Base-by-base conservation (phyloP, 306 rosid species). In the Vigna mungo region DNA sequence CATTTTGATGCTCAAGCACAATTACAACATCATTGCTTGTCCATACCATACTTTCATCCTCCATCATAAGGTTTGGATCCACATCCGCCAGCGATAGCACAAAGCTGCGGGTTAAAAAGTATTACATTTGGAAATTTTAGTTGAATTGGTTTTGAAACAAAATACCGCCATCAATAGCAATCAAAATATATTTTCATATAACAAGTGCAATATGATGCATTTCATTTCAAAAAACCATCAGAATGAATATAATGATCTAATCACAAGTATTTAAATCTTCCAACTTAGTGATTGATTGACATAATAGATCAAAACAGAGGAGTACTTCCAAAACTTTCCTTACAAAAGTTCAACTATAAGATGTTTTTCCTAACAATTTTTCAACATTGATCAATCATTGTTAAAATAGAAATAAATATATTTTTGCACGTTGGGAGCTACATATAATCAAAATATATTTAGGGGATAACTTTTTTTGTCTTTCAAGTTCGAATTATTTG, bases 51-150 rank as follows among this genome's bases (percentile, higher is more conserved):
- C 97, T 92, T 78, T 89, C 97, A 52, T 91, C 97, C 82, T 95
- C 99, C 99, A 95, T 92, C 92, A 87, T 87, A 81, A 95, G 99
- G 58, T 81, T 79, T 78, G 93, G 82, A 83, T 95, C 99, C 82
- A 95, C 97, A 78, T 89, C 97, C 20, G 99, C 97, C 90, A 95
- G 84, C 32, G 99, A 95, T 78, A 95, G 89, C 77, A 95, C 92
- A 67, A 95, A 92, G 49, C 99, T 95, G 89, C 88, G 72, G 7
- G 60, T 63, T 63, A 65, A 67, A 53, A 74, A 55, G 27, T 69
- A 83, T 44, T 30, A 15, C 68, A 72, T 39, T 78, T 53, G 72
- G 79, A 75, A 46, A 53, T 36, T 68, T 77, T 49, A 76, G 74
- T 47, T 47, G 61, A 59, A 77, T 64, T 72, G 61, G 9, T 74